Conservation (phyloP, 768 basidiomycete genomes). For the Agaricus subrufescens region DNA sequence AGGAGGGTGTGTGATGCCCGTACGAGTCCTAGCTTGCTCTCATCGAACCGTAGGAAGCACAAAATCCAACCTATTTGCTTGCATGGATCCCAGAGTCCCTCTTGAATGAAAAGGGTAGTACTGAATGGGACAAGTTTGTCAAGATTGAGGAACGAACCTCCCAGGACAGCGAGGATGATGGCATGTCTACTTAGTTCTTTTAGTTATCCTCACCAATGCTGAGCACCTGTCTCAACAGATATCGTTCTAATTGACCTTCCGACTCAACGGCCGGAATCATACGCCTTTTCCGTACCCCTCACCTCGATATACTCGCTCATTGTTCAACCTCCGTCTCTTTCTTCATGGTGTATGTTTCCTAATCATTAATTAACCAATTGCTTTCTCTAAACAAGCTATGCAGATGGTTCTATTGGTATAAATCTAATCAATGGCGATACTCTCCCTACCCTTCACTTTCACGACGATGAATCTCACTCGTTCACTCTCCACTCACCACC, state of each 20-base stretch:
- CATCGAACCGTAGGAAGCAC: constrained; percentile 50
- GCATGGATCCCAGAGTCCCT: constrained; percentile 93
- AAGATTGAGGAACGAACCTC: constrained; percentile 69
- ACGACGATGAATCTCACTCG: constrained; percentile 93
- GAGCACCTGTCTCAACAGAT: constrained; percentile 37
- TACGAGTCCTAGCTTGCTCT: background rate
- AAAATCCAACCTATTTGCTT: constrained; percentile 73
- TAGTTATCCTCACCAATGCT: constrained; percentile 2
- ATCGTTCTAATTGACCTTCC: constrained; percentile 84
- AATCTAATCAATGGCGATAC: constrained; percentile 85
- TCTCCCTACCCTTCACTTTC: constrained; percentile 88
- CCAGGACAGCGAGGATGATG: constrained; percentile 67
- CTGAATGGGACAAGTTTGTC: constrained; percentile 89
- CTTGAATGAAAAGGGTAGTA: constrained; percentile 73
- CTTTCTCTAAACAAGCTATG: constrained; percentile 8
- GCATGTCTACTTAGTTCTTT: constrained; percentile 30
- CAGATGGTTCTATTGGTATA: constrained; percentile 85
- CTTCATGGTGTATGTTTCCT: constrained; percentile 67
- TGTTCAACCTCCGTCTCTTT: constrained; percentile 77
- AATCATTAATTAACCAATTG: constrained; percentile 11
- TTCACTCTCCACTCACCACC: constrained; percentile 48
- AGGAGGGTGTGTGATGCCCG: constrained; percentile 59
- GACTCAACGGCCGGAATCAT: constrained; percentile 79
- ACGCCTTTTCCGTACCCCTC: constrained; percentile 92
- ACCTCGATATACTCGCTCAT: constrained; percentile 87